Conservation (phyloP, 192 early-diverging fungal species). For the Umbelopsis sp. region DNA sequence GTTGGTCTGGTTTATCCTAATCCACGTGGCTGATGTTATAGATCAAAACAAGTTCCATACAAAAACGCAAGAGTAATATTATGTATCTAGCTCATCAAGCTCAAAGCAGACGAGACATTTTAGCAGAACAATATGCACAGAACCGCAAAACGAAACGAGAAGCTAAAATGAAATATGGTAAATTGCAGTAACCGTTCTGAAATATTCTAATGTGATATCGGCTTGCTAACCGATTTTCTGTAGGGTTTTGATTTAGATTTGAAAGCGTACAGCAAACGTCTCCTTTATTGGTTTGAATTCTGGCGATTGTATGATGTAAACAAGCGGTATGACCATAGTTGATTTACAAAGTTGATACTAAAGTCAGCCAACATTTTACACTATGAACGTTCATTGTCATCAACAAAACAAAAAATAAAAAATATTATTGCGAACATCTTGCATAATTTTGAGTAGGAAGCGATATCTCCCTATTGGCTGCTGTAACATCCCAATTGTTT, state of each 20-base stretch:
- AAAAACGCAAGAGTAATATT: conserved; percentile 78
- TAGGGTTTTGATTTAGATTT: background rate
- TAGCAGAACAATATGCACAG: conserved; percentile 64
- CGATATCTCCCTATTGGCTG: conserved; percentile 9
- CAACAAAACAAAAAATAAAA: background rate
- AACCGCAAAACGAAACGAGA: conserved; percentile 65
- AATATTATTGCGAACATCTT: background rate
- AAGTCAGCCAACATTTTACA: background rate
- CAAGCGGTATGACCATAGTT: background rate
- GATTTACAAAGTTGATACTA: conserved; percentile 8
- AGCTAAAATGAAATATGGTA: conserved; percentile 69
- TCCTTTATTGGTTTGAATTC: background rate
- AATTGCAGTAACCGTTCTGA: background rate
- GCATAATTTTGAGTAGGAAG: background rate
- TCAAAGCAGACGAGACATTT: conserved; percentile 60
- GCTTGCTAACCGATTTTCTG: background rate
- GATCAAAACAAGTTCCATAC: conserved; percentile 51
- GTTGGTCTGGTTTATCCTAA: background rate
- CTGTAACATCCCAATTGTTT: background rate
- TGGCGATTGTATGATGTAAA: conserved; percentile 3
- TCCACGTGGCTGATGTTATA: conserved; percentile 7
- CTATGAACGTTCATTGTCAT: background rate
- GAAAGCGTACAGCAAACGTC: no score
- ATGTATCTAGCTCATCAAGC: conserved; percentile 78
- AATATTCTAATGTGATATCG: background rate